Evolutionary conservation across 139 green algal species (phyloP).

Genomic region (Nannochloris sp.): DNA sequence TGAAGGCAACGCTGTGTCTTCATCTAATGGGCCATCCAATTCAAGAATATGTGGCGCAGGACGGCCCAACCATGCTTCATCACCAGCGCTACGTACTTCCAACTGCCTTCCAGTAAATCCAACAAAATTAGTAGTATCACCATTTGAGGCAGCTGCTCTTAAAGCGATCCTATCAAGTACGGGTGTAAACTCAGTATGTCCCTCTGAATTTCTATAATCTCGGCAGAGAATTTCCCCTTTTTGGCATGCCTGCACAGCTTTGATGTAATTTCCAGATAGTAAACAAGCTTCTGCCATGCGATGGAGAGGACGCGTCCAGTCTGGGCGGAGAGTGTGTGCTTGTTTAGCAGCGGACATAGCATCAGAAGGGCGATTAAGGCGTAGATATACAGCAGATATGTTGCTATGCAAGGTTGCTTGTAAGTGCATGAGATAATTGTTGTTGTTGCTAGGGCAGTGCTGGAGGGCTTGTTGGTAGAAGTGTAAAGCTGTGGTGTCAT

Average conservation of each 20-base stretch:
- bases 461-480: conserved; percentile 5
- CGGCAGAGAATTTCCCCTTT: conserved; percentile 15
- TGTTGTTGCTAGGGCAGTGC: background rate
- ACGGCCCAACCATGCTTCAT: conserved; percentile 56
- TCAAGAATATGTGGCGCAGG: conserved; percentile 34
- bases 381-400: conserved; percentile 6
- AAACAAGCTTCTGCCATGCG: conserved; percentile 36
- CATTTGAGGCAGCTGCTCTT: conserved; percentile 13
- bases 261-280: conserved; percentile 11
- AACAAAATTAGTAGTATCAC: too few species aligned
- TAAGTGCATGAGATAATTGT: background rate
- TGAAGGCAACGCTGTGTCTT: background rate
- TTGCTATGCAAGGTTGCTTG: conserved; percentile 32
- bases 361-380: conserved; percentile 1
- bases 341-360: conserved; percentile 27
- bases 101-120: conserved; percentile 46
- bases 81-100: conserved; percentile 47
- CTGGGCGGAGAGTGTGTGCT: conserved; percentile 23
- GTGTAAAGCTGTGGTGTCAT: background rate
- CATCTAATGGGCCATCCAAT: conserved; percentile 30
- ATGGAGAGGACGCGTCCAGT: conserved; percentile 45
- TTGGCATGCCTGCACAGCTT: conserved; percentile 12
- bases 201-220: background rate
- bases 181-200: conserved; percentile 31
- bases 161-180: conserved; percentile 47